phyloP scores from a whole-genome alignment of 768 basidiomycete species.

The Chlorophyllum brunneum region DNA sequence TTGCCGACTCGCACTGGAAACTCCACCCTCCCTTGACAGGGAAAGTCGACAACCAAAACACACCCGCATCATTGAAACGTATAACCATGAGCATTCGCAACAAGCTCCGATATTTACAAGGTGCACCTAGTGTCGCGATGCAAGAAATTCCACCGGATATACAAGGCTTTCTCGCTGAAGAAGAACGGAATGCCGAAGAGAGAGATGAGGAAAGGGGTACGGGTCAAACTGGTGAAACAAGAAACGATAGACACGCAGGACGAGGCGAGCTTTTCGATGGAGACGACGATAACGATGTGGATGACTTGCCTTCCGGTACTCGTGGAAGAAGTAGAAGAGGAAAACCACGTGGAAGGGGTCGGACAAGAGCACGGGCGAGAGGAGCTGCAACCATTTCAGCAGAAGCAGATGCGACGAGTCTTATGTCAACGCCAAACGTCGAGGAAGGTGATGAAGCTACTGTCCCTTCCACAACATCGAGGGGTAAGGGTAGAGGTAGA shows the following conservation, averaged over 20 bases:
- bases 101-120: constrained; percentile 88
- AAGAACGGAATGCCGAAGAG: constrained; percentile 64
- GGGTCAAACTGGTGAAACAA: constrained; percentile 50
- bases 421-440: constrained; percentile 15
- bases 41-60: constrained; percentile 92
- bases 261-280: constrained; percentile 74
- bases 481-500: constrained; percentile 30
- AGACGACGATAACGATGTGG: constrained; percentile 62
- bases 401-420: constrained; percentile 12
- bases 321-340: constrained; percentile 26
- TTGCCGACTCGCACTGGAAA: constrained; percentile 87
- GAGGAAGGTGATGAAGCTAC: constrained; percentile 19
- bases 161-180: constrained; percentile 69
- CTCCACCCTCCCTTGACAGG: constrained; percentile 91
- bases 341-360: constrained; percentile 18
- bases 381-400: constrained; percentile 12
- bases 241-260: constrained; percentile 48
- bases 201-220: constrained; percentile 64
- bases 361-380: constrained; percentile 18
- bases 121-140: constrained; percentile 96
- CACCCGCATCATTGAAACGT: constrained; percentile 74
- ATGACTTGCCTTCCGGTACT: constrained; percentile 23
- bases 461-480: constrained; percentile 19
- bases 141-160: constrained; percentile 95
- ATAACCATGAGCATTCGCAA: constrained; percentile 84